Evolutionary conservation across 495 filamentous ascomycete genomes (phyloP), one percentile per base, ranked within the genome.

Genomic region (Xylaria palmicola): DNA sequence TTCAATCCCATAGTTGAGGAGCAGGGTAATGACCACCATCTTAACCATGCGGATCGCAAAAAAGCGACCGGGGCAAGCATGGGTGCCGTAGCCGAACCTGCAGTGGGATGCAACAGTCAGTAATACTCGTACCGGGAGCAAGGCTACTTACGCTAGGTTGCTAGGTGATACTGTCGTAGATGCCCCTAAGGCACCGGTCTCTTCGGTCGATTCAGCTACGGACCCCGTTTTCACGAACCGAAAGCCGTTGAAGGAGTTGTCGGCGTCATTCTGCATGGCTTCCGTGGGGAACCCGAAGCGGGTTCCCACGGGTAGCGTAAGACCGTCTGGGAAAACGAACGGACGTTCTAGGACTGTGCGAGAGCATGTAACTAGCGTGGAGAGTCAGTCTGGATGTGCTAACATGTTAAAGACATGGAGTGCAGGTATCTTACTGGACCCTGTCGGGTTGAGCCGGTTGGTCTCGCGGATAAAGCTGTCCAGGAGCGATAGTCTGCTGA

Each of bases 31-130:
- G 5, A 82, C 57, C 7, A 76, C 57, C 27, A 78, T 50, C 69
- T 81, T 79, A 39, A 81, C 73, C 60, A 75, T 69, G 56, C 76
- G 63, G 0, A 61, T 61, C 4, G 74, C 78, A 65, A 81, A 77
- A 65, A 81, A 82, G 10, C 79, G 65, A 26, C 78, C 78, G 0
- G 79, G 77, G 57, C 81, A 83, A 4, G 75, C 76, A 56, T 80
- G 75, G 34, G 66, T 72, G 6, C 82, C 82, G 40, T 72, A 55
- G 0, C 82, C 81, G 49, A 82, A 84, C 37, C 65, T 47, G 8
- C 5, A 10, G 15, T 47, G 15, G 4, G 15, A 3, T 9, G 13
- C 27, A n/a, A n/a, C 22, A 47, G 22, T 20, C 22, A 27, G 3
- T 3, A n/a, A 22, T 5, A 26, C 8, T 44, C 8, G 10, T n/a